Percentiles rank a stretch among this genome's conserved stretches.
Evolutionary conservation across 352 stramenopile species (phyloP).

Genomic region (Phytophthora pisi): DNA sequence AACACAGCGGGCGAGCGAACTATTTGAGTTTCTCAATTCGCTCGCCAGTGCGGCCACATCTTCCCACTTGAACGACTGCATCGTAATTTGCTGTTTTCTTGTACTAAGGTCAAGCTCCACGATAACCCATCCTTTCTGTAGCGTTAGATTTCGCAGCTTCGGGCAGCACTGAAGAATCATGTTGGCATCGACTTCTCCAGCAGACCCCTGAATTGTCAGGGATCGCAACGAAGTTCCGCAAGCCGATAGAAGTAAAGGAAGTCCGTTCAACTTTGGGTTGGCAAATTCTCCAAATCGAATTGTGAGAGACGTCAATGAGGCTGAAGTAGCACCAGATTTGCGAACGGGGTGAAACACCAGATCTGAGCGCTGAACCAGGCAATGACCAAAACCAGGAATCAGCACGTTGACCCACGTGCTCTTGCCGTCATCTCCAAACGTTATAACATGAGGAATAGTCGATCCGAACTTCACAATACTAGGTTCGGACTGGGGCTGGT

Average conservation of each 20-base stretch:
- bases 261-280: neutral
- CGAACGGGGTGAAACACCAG: neutral
- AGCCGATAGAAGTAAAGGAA: neutral
- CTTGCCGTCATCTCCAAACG: neutral
- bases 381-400: neutral
- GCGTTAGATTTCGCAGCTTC: neutral
- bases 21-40: neutral
- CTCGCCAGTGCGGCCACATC: neutral
- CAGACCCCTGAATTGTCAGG: neutral
- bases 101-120: neutral
- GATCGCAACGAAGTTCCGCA: neutral
- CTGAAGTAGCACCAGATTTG: neutral
- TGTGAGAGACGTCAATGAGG: neutral
- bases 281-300: slow-evolving; percentile 1
- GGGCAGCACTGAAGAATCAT: slow-evolving; percentile 2
- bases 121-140: neutral
- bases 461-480: neutral
- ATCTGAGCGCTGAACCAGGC: neutral
- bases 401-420: slow-evolving; percentile 1
- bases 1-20: neutral
- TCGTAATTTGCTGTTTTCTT: neutral
- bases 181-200: neutral
- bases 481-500: neutral
- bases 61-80: neutral
- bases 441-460: neutral